Percentiles rank a stretch among this genome's conserved stretches.
Evolutionary conservation across 257 asterid species (phyloP).

Genomic region (Ilex aquifolium): DNA sequence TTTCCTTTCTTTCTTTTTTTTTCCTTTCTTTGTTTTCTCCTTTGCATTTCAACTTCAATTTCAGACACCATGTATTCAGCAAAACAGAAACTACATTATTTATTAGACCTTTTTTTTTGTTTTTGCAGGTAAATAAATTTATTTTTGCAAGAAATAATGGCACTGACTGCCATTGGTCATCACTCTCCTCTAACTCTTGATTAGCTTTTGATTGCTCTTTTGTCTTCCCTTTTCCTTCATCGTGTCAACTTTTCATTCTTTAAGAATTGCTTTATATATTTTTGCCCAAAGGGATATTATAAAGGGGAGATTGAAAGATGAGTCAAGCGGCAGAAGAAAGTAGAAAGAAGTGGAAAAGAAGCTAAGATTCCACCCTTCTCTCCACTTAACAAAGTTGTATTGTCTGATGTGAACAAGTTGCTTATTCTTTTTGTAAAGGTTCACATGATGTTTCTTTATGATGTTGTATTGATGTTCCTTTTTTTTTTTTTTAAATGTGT

Average conservation of each 20-base stretch:
- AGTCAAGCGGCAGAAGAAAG: constrained; percentile 9
- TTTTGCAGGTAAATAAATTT: constrained; percentile 64
- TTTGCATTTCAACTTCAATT: no score
- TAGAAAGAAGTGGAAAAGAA: constrained; percentile 5
- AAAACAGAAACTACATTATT: no score
- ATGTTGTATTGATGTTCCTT: no score
- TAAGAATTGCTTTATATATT: no score
- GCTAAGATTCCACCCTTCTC: constrained; percentile 27
- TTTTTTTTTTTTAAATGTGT: no score
- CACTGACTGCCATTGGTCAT: neutral
- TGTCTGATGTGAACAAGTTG: constrained; percentile 28
- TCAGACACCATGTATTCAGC: no score
- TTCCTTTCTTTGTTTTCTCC: neutral
- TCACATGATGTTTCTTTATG: constrained; percentile 1
- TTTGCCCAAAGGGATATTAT: no score
- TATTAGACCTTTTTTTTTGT: constrained; percentile 4
- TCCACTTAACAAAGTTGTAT: constrained; percentile 20
- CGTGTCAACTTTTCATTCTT: neutral
- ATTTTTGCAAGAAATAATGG: neutral
- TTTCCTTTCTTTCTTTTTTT: neutral
- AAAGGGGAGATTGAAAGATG: neutral
- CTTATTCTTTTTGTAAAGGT: constrained; percentile 23
- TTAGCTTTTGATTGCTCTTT: neutral
- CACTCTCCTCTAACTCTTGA: neutral
- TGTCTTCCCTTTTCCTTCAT: neutral